These are phyloP conservation scores for Entonaema liquescens DNA, from an alignment of 495 filamentous ascomycete species.

Conservation along the genomic window DNA sequence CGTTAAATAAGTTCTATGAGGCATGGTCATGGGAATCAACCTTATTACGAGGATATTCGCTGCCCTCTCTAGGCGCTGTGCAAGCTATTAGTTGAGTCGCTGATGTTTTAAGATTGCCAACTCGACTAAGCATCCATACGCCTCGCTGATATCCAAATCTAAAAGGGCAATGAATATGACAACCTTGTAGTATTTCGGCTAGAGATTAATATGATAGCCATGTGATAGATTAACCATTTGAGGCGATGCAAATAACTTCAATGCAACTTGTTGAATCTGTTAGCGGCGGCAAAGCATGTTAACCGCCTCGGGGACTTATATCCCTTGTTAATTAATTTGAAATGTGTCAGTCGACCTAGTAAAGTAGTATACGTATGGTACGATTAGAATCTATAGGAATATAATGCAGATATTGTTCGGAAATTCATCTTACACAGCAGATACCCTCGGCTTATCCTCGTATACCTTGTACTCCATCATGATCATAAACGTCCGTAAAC, in stretches of 20 bases:
- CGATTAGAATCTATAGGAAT: neutral
- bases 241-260: neutral
- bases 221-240: neutral
- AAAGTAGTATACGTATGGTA: neutral
- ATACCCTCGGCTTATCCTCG: neutral
- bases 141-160: neutral
- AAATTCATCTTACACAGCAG: neutral
- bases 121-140: neutral
- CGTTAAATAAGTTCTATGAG: slow-evolving; percentile 2
- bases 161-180: neutral
- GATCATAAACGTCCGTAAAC: neutral
- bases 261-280: neutral
- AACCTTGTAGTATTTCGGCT: neutral
- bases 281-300: slow-evolving; percentile 2
- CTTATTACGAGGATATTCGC: slow-evolving; percentile 3
- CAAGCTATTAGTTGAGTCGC: neutral
- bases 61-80: neutral
- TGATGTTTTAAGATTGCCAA: no score
- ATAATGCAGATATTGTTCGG: slow-evolving; percentile 1
- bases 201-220: neutral
- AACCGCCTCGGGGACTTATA: slow-evolving; percentile 1
- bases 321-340: neutral
- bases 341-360: neutral
- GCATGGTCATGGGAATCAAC: slow-evolving; percentile 15
- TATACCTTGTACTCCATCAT: neutral